Evolutionary conservation across 176 grass and related monocot species (phyloP), one percentile per base, ranked within the genome.

Genomic region (Poa pratensis): DNA sequence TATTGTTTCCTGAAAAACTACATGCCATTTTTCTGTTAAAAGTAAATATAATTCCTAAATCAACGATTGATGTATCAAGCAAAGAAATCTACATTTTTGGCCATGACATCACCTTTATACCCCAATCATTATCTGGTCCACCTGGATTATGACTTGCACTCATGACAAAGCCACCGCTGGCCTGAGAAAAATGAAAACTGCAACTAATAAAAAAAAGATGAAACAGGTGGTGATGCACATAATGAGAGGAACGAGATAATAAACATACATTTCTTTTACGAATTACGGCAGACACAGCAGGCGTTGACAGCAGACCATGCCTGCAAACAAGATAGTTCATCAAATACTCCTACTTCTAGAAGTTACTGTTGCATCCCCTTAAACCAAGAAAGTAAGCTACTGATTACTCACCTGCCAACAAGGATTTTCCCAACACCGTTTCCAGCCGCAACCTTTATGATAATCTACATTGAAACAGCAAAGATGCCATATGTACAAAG

Each of bases 91-190:
- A 43, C 6, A 69, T 60, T 55, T 77, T 81, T 77, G 23, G 46
- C 62, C 80, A 24, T 15, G 46, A 59, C 22, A 67, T 88, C 77
- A 97, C 95, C 95, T 97, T 97, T 86, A 97, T 97, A 24, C 92
- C 95, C 95, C 95, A 94, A 62, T 97, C 95, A 59, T 92, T 86
- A 14, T 97, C 90, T 50, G 88, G 95, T 69, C 95, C 95, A 81
- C 95, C 92, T 50, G 95, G 95, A 89, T 97, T 97, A 75, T 97
- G 95, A 60, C 95, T 97, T 88, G 95, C 95, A 81, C 92, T 97
- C 95, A 97, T 94, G 62, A 97, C 83, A 26, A 97, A 97, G 23
- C 95, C 95, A 69, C 95, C 95, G 84, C 94, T 97, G 27, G 95
- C 95, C 92, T 94, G 62, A 62, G 18, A 75, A 77, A 68, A 85